These are phyloP conservation scores for Phallus indusiatus DNA, from an alignment of 768 basidiomycete species.

Conservation along the genomic window DNA sequence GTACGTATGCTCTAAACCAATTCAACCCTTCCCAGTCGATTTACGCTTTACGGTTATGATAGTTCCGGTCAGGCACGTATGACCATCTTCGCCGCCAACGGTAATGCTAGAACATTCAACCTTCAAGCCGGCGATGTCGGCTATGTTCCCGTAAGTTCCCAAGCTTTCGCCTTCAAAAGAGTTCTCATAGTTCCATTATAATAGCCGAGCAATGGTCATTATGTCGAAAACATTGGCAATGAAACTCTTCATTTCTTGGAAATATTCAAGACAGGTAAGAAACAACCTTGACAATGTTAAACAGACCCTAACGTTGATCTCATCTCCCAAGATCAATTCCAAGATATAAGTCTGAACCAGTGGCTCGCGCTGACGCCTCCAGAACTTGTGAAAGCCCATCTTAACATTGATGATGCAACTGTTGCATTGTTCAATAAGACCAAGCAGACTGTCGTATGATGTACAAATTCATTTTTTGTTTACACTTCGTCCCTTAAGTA, in stretches of 20 bases:
- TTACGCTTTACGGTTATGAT: neutral
- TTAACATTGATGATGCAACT: slow-evolving; percentile 41
- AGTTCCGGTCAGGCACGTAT: slow-evolving; percentile 47
- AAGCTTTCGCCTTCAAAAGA: neutral
- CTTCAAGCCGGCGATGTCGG: slow-evolving; percentile 56
- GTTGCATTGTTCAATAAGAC: slow-evolving; percentile 40
- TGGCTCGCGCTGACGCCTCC: slow-evolving; percentile 57
- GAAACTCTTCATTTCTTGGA: slow-evolving; percentile 49
- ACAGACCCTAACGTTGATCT: neutral
- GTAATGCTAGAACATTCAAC: slow-evolving; percentile 50
- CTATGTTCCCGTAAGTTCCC: slow-evolving; percentile 14
- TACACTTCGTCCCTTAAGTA: too few relatives aligned
- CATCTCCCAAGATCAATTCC: slow-evolving; percentile 28
- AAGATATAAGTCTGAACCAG: slow-evolving; percentile 47
- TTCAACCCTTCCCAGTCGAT: neutral
- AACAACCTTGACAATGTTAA: neutral
- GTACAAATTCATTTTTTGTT: too few relatives aligned
- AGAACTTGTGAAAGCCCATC: slow-evolving; percentile 50
- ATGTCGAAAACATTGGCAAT: slow-evolving; percentile 59
- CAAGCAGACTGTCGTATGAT: slow-evolving; percentile 37
- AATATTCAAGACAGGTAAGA: slow-evolving; percentile 33
- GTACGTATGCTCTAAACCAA: slow-evolving; percentile 26
- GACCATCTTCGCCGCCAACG: slow-evolving; percentile 45
- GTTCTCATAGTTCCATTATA: neutral
- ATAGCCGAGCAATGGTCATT: slow-evolving; percentile 36